A percentile compares a stretch with the other conserved stretches of the same genome.
Evolutionary conservation across 2,329 filamentous ascomycete species (phyloP).

Genomic region (Talaromyces sp.): DNA sequence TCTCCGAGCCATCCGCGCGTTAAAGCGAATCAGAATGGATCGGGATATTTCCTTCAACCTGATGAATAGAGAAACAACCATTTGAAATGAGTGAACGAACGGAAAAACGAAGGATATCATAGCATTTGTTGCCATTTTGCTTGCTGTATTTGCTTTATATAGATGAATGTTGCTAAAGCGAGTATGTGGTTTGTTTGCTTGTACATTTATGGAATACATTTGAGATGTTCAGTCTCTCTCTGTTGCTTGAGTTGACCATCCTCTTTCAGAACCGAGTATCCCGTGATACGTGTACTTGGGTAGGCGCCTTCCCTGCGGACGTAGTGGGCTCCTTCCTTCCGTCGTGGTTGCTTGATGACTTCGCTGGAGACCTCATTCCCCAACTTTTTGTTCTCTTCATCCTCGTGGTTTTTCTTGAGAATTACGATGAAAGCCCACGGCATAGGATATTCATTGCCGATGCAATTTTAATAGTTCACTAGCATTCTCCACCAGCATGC

Average conservation of each 20-base stretch:
- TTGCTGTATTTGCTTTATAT: neutral
- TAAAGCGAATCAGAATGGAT: slow-evolving; percentile 34
- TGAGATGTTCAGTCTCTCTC: neutral
- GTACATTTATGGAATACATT: neutral
- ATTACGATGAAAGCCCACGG: neutral
- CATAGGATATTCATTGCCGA: neutral
- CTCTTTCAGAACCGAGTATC: neutral
- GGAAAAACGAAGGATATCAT: slow-evolving; percentile 21
- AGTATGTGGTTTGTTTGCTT: neutral
- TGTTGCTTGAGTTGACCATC: neutral
- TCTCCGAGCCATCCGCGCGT: slow-evolving; percentile 46
- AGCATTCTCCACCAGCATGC: neutral
- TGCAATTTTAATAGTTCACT: neutral
- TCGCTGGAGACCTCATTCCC: neutral
- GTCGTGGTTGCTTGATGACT: neutral
- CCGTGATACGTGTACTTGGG: neutral
- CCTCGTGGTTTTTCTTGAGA: neutral
- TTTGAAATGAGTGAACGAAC: neutral
- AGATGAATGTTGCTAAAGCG: neutral
- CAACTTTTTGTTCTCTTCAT: neutral
- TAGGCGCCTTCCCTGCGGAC: neutral
- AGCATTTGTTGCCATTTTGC: slow-evolving; percentile 10
- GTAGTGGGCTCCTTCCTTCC: neutral
- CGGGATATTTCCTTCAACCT: slow-evolving; percentile 36
- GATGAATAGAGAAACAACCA: slow-evolving; percentile 16